A percentile compares a stretch with the other conserved stretches of the same genome.
These are phyloP conservation scores for Amanita rimosa DNA, from an alignment of 768 basidiomycete species.

Conservation along the genomic window DNA sequence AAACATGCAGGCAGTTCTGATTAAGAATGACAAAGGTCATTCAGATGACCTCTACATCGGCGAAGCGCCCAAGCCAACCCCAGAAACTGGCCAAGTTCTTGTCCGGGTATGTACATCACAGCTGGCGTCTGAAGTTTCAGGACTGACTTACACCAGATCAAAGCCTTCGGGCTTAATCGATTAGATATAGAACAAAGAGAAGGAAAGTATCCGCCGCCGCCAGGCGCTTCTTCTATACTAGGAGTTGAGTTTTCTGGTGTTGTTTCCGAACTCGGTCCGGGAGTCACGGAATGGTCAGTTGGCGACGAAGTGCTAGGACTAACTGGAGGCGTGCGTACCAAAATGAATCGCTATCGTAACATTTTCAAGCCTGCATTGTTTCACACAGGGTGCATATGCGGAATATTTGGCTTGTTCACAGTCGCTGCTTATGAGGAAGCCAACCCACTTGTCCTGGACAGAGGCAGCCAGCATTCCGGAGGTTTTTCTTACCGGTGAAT, in stretches of 20 bases:
- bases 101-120: slow-evolving; percentile 49
- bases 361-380: not conserved
- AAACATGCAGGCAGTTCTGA: slow-evolving; percentile 66
- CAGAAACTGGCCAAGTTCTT: slow-evolving; percentile 50
- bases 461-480: slow-evolving; percentile 88
- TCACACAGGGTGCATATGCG: slow-evolving; percentile 74
- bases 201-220: slow-evolving; percentile 67
- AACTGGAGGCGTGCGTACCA: slow-evolving; percentile 54
- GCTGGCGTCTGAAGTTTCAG: not conserved
- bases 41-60: slow-evolving; percentile 73
- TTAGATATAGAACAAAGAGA: slow-evolving; percentile 73
- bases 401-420: slow-evolving; percentile 66
- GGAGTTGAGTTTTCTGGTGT: slow-evolving; percentile 83
- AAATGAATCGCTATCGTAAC: not conserved
- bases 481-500: slow-evolving; percentile 72
- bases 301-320: slow-evolving; percentile 75
- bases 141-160: slow-evolving; percentile 32
- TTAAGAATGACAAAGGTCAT: slow-evolving; percentile 69
- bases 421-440: slow-evolving; percentile 65
- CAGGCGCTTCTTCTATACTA: slow-evolving; percentile 63
- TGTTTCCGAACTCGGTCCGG: slow-evolving; percentile 41
- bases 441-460: slow-evolving; percentile 61
- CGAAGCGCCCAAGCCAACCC: slow-evolving; percentile 51
- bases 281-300: slow-evolving; percentile 40
- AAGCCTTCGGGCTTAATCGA: slow-evolving; percentile 82